Conservation (phyloP, 257 asterid species). For the Leonotis leonurus region DNA sequence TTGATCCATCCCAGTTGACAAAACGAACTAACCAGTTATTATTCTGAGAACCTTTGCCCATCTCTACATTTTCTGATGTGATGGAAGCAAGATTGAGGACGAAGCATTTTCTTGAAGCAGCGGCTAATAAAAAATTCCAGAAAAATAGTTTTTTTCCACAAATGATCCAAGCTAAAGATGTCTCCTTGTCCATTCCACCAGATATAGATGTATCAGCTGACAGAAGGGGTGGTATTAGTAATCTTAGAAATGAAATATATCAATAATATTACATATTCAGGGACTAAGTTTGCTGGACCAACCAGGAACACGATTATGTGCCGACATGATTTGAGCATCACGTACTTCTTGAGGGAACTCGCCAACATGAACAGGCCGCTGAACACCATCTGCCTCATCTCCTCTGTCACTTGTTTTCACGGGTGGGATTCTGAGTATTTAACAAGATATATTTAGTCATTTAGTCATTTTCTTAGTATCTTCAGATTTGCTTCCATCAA, state of each 20-base stretch:
- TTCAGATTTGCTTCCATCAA: not conserved
- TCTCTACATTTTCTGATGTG: conserved; percentile 31
- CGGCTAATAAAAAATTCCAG: conserved; percentile 66
- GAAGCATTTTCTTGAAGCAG: conserved; percentile 55
- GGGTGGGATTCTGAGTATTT: conserved; percentile 48
- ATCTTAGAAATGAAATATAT: conserved; percentile 1
- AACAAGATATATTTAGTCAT: conserved; percentile 3
- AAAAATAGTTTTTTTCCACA: conserved; percentile 56
- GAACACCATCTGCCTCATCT: conserved; percentile 43
- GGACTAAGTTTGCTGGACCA: conserved; percentile 20
- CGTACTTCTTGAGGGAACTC: conserved; percentile 87
- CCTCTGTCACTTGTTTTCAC: conserved; percentile 49
- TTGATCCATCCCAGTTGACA: conserved; percentile 57
- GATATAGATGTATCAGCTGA: conserved; percentile 57
- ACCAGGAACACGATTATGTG: conserved; percentile 58
- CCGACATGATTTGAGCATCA: conserved; percentile 51
- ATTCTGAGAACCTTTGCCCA: conserved; percentile 29
- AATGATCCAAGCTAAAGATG: conserved; percentile 76
- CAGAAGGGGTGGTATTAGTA: conserved; percentile 16
- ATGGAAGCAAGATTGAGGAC: conserved; percentile 59
- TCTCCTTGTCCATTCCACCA: conserved; percentile 86
- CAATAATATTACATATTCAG: not conserved
- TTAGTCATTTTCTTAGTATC: not conserved
- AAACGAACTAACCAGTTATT: conserved; percentile 63
- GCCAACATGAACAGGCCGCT: conserved; percentile 79